Percentiles rank a stretch among this genome's conserved stretches.
Evolutionary conservation across 805 yeast genomes (phyloP).

Genomic region (Lipomyces japonicus): DNA sequence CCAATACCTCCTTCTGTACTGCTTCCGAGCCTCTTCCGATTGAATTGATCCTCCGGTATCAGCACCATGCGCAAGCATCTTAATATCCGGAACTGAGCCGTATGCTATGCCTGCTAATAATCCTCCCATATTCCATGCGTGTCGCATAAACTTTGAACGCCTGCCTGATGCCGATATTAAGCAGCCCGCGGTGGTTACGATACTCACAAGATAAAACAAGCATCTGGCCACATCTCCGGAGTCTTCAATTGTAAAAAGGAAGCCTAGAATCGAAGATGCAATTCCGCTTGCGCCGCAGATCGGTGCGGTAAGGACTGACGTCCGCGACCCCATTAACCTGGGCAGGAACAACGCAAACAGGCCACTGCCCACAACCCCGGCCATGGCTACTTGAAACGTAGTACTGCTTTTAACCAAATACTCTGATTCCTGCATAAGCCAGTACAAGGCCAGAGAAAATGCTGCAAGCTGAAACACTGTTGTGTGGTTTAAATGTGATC

Average conservation of each 20-base stretch:
- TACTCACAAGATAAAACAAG: constrained; percentile 2
- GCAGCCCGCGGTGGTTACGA: constrained; percentile 7
- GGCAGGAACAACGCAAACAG: constrained; percentile 14
- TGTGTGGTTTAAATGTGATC: constrained; percentile 14
- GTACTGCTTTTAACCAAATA: constrained; percentile 16
- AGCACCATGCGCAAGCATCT: neutral
- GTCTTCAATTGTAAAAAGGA: constrained; percentile 19
- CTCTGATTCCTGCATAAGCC: constrained; percentile 23
- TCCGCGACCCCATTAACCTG: constrained; percentile 5
- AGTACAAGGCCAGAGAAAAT: constrained; percentile 12
- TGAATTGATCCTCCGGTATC: neutral
- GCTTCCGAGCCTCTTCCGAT: neutral
- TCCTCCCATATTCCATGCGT: constrained; percentile 9
- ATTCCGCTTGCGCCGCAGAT: constrained; percentile 15
- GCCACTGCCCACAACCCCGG: constrained; percentile 12
- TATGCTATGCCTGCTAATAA: constrained; percentile 9
- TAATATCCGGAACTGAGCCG: constrained; percentile 13
- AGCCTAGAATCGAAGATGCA: constrained; percentile 21
- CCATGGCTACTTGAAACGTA: constrained; percentile 6
- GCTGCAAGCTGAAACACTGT: constrained; percentile 6
- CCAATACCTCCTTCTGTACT: constrained; percentile 14
- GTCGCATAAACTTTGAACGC: constrained; percentile 10
- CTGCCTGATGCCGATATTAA: constrained; percentile 7
- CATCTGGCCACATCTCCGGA: constrained; percentile 25
- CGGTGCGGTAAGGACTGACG: constrained; percentile 1